These are phyloP conservation scores for Saururus chinensis DNA, from an alignment of 164 flowering plant genomes.

Conservation along the genomic window DNA sequence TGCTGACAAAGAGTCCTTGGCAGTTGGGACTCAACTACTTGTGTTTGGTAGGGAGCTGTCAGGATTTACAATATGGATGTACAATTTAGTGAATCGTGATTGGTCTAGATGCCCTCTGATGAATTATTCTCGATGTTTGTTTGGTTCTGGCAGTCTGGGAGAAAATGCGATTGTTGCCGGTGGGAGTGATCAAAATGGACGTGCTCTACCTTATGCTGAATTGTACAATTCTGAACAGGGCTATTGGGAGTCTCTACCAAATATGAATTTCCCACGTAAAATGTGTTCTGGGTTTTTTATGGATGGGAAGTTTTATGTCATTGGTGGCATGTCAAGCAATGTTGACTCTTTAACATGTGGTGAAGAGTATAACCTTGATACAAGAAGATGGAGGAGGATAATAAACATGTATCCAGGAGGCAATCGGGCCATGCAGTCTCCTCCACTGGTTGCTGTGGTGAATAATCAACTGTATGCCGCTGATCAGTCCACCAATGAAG, in stretches of 20 bases:
- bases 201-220: conserved; percentile 23
- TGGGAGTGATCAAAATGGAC: conserved; percentile 25
- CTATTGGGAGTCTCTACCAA: conserved; percentile 23
- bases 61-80: conserved; percentile 22
- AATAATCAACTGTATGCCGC: conserved; percentile 32
- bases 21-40: conserved; percentile 35
- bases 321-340: conserved; percentile 21
- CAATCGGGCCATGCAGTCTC: conserved; percentile 13
- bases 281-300: conserved; percentile 34
- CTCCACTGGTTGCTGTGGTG: conserved; percentile 38
- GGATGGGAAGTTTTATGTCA: conserved; percentile 34
- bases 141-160: conserved; percentile 31
- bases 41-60: conserved; percentile 27
- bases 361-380: conserved; percentile 26
- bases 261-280: conserved; percentile 28
- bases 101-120: conserved; percentile 25
- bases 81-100: conserved; percentile 19
- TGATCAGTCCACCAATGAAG: conserved; percentile 24
- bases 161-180: conserved; percentile 34
- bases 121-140: conserved; percentile 30
- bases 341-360: conserved; percentile 24
- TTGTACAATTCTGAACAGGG: conserved; percentile 25
- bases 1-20: conserved; percentile 32
- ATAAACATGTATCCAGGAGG: conserved; percentile 21
- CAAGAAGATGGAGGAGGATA: conserved; percentile 27